These are phyloP conservation scores for Kazachstania africana DNA, from an alignment of 805 yeast species.

Conservation along the genomic window DNA sequence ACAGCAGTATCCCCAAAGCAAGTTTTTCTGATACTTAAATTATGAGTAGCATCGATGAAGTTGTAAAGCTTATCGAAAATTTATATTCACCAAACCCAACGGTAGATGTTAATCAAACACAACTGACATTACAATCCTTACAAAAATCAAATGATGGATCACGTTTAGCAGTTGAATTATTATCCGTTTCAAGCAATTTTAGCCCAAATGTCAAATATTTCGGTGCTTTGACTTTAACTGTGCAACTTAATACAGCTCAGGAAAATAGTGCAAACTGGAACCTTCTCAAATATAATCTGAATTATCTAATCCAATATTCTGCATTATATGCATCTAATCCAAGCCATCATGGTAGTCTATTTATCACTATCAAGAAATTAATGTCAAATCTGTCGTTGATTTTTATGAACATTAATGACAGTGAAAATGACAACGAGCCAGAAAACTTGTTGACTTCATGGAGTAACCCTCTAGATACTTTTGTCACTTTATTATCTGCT, in stretches of 20 bases:
- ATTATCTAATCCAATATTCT: constrained; percentile 13
- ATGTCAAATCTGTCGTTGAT: constrained; percentile 26
- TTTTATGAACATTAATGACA: constrained; percentile 19
- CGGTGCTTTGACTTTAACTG: constrained; percentile 27
- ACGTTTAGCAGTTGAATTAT: constrained; percentile 18
- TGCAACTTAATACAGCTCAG: constrained; percentile 17
- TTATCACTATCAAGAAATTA: constrained; percentile 21
- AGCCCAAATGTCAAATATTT: constrained; percentile 24
- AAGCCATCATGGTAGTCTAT: constrained; percentile 4
- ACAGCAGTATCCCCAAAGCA: no score
- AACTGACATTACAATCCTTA: constrained; percentile 19
- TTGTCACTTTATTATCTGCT: constrained; percentile 11
- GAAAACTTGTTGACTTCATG: constrained; percentile 8
- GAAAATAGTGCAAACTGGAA: constrained; percentile 12
- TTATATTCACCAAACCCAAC: constrained; percentile 21
- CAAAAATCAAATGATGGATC: constrained; percentile 23
- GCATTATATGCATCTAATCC: constrained; percentile 10
- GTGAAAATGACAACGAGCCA: constrained; percentile 2
- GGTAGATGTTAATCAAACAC: constrained; percentile 20
- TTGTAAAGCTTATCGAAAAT: constrained; percentile 16
- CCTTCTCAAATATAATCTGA: constrained; percentile 17
- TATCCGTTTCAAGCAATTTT: constrained; percentile 8
- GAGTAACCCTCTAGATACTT: constrained; percentile 26
- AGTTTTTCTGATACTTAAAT: no score
- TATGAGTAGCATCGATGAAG: constrained; percentile 10